These are phyloP conservation scores for Boletus subparvulus DNA, from an alignment of 768 basidiomycete species.

Conservation along the genomic window DNA sequence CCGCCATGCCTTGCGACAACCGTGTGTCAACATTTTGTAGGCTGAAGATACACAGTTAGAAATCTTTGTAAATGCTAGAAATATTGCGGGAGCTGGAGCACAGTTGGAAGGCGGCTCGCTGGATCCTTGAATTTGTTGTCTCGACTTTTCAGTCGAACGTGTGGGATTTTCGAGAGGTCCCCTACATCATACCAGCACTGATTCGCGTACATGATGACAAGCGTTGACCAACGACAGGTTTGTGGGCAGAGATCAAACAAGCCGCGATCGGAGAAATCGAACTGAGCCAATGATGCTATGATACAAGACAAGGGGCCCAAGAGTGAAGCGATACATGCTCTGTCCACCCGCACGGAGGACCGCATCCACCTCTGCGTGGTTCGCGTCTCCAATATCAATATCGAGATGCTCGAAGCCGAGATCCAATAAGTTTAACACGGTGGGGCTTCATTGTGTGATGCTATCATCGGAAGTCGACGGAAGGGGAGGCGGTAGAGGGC, in stretches of 20 bases:
- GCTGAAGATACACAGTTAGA: too few species aligned
- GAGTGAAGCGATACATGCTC: slow-evolving; percentile 46
- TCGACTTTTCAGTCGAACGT: slow-evolving; percentile 71
- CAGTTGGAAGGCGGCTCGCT: too few species aligned
- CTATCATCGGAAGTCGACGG: slow-evolving; percentile 71
- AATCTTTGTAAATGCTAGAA: too few species aligned
- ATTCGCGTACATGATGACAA: neutral
- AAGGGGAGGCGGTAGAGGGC: slow-evolving; percentile 48
- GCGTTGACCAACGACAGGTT: slow-evolving; percentile 71
- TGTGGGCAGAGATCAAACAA: slow-evolving; percentile 80
- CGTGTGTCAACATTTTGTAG: too few species aligned
- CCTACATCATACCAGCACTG: slow-evolving; percentile 42
- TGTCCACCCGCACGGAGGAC: slow-evolving; percentile 76
- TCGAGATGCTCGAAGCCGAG: slow-evolving; percentile 87
- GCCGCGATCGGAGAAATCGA: slow-evolving; percentile 58
- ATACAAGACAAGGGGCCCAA: slow-evolving; percentile 19
- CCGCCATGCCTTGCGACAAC: too few species aligned
- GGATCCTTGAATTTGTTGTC: slow-evolving; percentile 23
- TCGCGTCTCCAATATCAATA: slow-evolving; percentile 61
- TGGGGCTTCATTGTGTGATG: slow-evolving; percentile 84
- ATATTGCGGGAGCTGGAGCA: too few species aligned
- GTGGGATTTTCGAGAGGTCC: slow-evolving; percentile 71
- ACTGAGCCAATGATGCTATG: slow-evolving; percentile 51
- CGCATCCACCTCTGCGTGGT: slow-evolving; percentile 50
- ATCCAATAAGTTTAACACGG: slow-evolving; percentile 90